phyloP scores from a whole-genome alignment of 257 asterid species.

The Salvia hispanica region DNA sequence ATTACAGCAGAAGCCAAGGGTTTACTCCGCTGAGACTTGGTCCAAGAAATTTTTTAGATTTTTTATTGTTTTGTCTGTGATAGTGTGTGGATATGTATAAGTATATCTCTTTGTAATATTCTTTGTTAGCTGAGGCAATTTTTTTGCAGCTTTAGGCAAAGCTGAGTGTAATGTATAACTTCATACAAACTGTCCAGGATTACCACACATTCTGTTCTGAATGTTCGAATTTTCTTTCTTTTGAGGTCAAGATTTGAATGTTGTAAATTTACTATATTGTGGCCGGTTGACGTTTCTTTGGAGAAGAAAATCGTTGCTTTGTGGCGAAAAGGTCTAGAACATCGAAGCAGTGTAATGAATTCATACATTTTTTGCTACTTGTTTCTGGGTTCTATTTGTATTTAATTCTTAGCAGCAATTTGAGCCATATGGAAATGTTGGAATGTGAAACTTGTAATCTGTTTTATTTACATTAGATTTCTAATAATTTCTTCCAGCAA shows the following conservation, averaged over 20 bases:
- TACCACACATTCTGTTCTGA: conserved; percentile 21
- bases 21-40: conserved; percentile 28
- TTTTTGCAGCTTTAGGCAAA: conserved; percentile 77
- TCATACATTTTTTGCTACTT: neutral
- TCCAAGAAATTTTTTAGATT: no score
- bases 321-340: neutral
- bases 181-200: conserved; percentile 22
- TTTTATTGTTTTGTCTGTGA: conserved; percentile 37
- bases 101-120: conserved; percentile 76
- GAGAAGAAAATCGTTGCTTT: neutral
- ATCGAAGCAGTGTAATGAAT: neutral
- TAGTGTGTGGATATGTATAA: conserved; percentile 51
- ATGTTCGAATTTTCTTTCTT: conserved; percentile 6
- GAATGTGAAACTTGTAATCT: no score
- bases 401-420: no score
- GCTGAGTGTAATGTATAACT: conserved; percentile 41
- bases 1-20: conserved; percentile 16
- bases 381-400: no score
- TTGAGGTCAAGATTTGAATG: neutral
- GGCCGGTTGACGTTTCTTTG: neutral
- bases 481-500: no score
- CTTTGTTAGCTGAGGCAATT: conserved; percentile 69
- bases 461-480: no score
- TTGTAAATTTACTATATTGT: conserved; percentile 12
- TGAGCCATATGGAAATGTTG: no score